These are phyloP conservation scores for Stromatinia cepivora DNA, from an alignment of 2,329 filamentous ascomycete species.

Conservation along the genomic window DNA sequence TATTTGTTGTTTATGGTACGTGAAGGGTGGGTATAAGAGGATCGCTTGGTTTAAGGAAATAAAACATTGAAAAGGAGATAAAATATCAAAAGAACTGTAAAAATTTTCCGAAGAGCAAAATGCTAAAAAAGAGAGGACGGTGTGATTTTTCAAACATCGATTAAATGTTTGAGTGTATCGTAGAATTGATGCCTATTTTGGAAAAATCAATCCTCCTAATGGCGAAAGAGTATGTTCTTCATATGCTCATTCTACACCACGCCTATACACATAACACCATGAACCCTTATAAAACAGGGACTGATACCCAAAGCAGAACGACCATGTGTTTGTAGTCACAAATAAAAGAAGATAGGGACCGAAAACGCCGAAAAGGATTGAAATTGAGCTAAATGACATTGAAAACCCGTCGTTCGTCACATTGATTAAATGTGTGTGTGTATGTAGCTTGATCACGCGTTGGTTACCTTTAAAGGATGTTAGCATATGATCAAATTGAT, in stretches of 20 bases:
- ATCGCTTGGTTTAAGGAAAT: slow-evolving; percentile 13
- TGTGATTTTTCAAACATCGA: slow-evolving; percentile 30
- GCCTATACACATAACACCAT: slow-evolving; percentile 41
- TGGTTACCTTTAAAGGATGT: slow-evolving; percentile 51
- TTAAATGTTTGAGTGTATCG: slow-evolving; percentile 29
- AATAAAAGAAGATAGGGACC: slow-evolving; percentile 31
- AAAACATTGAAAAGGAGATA: slow-evolving; percentile 23
- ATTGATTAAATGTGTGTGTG: slow-evolving; percentile 21
- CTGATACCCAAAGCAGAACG: slow-evolving; percentile 34
- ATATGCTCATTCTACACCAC: slow-evolving; percentile 38
- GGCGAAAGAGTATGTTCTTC: slow-evolving; percentile 34
- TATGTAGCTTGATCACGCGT: slow-evolving; percentile 49
- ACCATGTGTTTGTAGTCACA: slow-evolving; percentile 26
- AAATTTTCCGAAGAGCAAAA: slow-evolving; percentile 25
- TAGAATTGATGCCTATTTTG: slow-evolving; percentile 31
- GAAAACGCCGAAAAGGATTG: slow-evolving; percentile 38
- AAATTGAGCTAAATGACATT: slow-evolving; percentile 37
- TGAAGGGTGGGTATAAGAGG: slow-evolving; percentile 20
- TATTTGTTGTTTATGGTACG: neutral
- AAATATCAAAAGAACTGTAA: neutral
- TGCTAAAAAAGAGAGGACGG: slow-evolving; percentile 39
- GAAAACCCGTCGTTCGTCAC: slow-evolving; percentile 45
- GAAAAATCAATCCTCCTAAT: slow-evolving; percentile 28
- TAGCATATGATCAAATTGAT: slow-evolving; percentile 20
- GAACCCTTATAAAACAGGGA: slow-evolving; percentile 31